Conservation (phyloP, 148 eudicot species). For the Camellia lanceoleosa region DNA sequence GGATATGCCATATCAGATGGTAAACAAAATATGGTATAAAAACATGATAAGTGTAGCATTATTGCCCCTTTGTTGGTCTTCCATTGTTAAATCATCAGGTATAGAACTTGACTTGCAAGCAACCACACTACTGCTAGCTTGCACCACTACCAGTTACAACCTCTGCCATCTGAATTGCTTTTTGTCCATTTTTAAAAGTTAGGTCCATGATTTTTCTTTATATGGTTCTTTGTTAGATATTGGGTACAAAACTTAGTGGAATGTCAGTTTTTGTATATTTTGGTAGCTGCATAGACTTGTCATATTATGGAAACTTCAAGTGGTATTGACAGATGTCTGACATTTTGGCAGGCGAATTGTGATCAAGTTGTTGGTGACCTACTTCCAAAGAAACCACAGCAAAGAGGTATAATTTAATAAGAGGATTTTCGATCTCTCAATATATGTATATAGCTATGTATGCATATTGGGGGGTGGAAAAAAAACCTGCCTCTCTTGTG, state of each 20-base stretch:
- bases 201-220: neutral
- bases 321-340: conserved; percentile 8
- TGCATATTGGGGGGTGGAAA: neutral
- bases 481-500: neutral
- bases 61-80: neutral
- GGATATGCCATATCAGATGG: too few relatives aligned
- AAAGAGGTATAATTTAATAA: conserved; percentile 62
- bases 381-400: conserved; percentile 96
- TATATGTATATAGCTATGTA: neutral
- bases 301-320: neutral
- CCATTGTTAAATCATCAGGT: neutral
- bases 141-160: neutral
- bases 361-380: conserved; percentile 92
- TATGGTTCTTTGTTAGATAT: neutral
- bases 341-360: conserved; percentile 86
- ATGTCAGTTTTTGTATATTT: neutral
- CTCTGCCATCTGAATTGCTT: neutral
- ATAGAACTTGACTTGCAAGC: neutral
- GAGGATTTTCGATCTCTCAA: neutral
- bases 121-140: neutral
- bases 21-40: too few relatives aligned
- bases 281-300: neutral
- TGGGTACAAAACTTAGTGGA: neutral
- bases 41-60: too few relatives aligned
- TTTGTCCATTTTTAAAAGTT: neutral